Evolutionary conservation across 345 rosid species (phyloP).

Genomic region (Ceriops zippeliana): DNA sequence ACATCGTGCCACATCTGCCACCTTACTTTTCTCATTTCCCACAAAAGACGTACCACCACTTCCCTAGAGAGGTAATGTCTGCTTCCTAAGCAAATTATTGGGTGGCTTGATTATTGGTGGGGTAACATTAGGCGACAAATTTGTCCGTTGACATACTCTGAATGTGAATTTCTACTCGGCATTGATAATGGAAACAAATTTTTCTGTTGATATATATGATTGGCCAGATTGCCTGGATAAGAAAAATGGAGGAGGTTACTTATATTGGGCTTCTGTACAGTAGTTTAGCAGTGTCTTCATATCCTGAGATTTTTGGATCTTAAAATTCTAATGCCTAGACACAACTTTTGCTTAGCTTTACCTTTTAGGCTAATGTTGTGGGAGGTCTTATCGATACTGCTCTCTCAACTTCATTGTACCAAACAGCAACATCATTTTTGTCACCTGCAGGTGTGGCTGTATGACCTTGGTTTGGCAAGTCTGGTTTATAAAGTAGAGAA

Average conservation of each 20-base stretch:
- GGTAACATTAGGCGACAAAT: neutral
- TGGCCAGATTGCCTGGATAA: neutral
- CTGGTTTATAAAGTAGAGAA: slow-evolving; percentile 52
- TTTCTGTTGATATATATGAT: neutral
- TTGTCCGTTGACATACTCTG: neutral
- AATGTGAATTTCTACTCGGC: neutral
- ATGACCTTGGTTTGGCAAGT: slow-evolving; percentile 49
- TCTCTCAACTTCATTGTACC: too few species aligned
- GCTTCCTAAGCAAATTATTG: neutral
- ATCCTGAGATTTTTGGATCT: neutral
- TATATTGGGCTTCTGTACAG: neutral
- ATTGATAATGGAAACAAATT: neutral
- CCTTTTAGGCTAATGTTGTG: neutral
- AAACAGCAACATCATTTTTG: neutral
- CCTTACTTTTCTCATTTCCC: slow-evolving; percentile 71
- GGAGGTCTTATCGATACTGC: neutral
- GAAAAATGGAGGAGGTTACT: too few species aligned
- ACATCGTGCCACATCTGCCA: slow-evolving; percentile 92
- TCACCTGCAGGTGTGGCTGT: slow-evolving; percentile 55
- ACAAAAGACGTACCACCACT: slow-evolving; percentile 92
- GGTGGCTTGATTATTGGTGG: neutral
- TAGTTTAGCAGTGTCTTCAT: neutral
- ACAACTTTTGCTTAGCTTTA: neutral
- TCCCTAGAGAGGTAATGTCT: slow-evolving; percentile 77
- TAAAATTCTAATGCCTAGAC: too few species aligned